Conservation (phyloP, 176 grass and related monocot genomes). For the Chrysopogon serrulatus region DNA sequence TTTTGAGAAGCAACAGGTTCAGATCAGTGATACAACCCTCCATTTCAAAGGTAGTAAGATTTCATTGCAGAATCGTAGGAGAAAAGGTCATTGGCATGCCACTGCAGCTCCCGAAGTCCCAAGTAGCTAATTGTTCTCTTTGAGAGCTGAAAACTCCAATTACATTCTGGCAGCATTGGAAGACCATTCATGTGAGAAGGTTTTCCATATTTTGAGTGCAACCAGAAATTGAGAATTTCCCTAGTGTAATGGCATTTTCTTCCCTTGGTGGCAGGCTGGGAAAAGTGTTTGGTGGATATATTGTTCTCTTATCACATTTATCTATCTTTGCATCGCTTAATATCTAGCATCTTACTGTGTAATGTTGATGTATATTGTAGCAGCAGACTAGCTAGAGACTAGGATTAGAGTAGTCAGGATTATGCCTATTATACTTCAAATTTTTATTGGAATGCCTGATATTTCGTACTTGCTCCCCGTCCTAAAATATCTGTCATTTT, state of each 20-base stretch:
- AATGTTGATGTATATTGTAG: constrained; percentile 16
- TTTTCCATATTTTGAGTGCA: background rate
- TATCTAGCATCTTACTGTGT: background rate
- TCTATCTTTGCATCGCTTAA: background rate
- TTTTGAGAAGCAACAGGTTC: background rate
- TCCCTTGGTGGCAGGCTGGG: background rate
- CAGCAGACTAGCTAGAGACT: background rate
- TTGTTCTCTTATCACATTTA: background rate
- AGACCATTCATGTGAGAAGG: background rate
- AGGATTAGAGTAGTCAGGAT: constrained; percentile 6
- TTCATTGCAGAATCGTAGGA: background rate
- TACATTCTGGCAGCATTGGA: constrained; percentile 3
- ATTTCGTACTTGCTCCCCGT: too few species aligned
- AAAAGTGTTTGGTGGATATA: background rate
- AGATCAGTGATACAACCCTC: background rate
- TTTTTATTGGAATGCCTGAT: background rate
- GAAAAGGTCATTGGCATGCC: background rate
- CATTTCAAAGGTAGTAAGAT: background rate
- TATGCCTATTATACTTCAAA: background rate
- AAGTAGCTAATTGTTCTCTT: constrained; percentile 13
- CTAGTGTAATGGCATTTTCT: background rate
- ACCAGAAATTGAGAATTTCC: background rate
- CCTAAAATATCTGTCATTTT: too few species aligned
- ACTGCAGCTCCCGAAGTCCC: background rate
- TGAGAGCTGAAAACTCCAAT: background rate